Evolutionary conservation across 129 eudicot species (phyloP), one percentile per base, ranked within the genome.

Genomic region (Smallanthus sonchifolius): DNA sequence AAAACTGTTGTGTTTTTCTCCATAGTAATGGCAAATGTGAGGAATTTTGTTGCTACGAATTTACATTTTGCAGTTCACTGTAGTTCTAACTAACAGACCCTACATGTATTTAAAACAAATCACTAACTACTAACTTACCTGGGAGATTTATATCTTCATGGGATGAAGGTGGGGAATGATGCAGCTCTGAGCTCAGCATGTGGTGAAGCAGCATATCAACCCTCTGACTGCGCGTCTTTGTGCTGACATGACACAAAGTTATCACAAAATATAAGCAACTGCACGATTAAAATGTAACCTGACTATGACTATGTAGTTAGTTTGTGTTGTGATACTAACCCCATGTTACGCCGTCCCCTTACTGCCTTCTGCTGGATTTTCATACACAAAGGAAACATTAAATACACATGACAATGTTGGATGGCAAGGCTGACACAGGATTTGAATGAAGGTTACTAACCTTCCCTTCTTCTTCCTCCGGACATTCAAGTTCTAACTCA

Each of bases 121-220:
- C n/a, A 57, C 7, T 57, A 11, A 4, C 20, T 49, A 49, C 60
- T 55, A 30, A 34, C 7, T 20, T 63, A 63, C 72, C 47, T 78
- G 66, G 42, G 67, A 67, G 60, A 67, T 55, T 61, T 36, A 17
- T 63, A 49, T 63, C 28, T 37, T 77, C 70, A 80, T 65, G 87
- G 84, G 65, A 32, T 60, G 79, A 63, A 35, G 79, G 44, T 59
- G 78, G 73, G 57, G 87, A 66, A 48, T 80, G 62, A 6, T 73
- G 71, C 51, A 93, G 88, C 80, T 93, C 98, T 11, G 95, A 75
- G 52, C 91, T 87, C 77, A 93, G 71, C 89, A 93, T 93, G 77
- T 80, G 98, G 81, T 93, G 98, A 66, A 93, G 96, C 37, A 93
- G 92, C 63, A 70, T 38, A 39, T 93, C 98, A 55, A 90, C 96